Percentiles rank a stretch among this genome's conserved stretches.
Evolutionary conservation across 2,329 filamentous ascomycete genomes (phyloP).

Genomic region (Ophiostoma himal-ulmi): DNA sequence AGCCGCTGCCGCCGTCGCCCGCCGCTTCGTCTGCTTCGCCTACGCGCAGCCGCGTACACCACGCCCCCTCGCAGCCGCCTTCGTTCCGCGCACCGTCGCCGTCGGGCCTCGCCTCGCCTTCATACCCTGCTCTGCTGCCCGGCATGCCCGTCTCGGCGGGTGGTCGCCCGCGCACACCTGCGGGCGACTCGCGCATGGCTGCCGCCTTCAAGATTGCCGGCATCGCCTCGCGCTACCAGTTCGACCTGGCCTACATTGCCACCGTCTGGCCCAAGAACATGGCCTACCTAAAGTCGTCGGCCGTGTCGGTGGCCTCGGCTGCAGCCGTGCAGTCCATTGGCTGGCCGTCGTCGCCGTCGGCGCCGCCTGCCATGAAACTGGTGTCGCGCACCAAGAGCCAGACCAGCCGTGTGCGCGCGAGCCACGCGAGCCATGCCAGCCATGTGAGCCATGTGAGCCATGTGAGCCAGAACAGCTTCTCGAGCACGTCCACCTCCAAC

Average conservation of each 20-base stretch:
- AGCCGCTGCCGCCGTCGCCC: conserved; percentile 18
- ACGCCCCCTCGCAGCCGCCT: conserved; percentile 30
- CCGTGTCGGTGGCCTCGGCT: conserved; percentile 2
- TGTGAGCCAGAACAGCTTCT: background rate
- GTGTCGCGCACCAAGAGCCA: conserved; percentile 19
- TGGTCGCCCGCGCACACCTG: conserved; percentile 29
- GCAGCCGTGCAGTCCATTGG: conserved; percentile 10
- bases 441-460: conserved; percentile 1
- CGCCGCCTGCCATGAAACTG: background rate
- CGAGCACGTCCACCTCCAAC: background rate
- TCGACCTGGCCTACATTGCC: conserved; percentile 54
- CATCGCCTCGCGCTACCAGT: conserved; percentile 51
- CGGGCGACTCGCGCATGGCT: conserved; percentile 43
- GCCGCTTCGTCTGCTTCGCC: background rate
- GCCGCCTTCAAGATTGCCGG: conserved; percentile 51
- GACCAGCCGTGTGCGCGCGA: conserved; percentile 8
- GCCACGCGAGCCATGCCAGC: background rate
- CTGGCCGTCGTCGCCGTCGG: conserved; percentile 19
- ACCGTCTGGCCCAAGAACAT: conserved; percentile 48
- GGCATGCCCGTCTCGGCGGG: conserved; percentile 14
- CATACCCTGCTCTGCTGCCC: conserved; percentile 26
- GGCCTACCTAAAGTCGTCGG: conserved; percentile 15
- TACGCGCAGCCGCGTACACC: conserved; percentile 8
- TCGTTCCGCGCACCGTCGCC: conserved; percentile 27
- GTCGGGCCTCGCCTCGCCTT: conserved; percentile 27